A percentile compares a stretch with the other conserved stretches of the same genome.
Evolutionary conservation across 495 filamentous ascomycete genomes (phyloP).

Genomic region (Trichoderma reesei): DNA sequence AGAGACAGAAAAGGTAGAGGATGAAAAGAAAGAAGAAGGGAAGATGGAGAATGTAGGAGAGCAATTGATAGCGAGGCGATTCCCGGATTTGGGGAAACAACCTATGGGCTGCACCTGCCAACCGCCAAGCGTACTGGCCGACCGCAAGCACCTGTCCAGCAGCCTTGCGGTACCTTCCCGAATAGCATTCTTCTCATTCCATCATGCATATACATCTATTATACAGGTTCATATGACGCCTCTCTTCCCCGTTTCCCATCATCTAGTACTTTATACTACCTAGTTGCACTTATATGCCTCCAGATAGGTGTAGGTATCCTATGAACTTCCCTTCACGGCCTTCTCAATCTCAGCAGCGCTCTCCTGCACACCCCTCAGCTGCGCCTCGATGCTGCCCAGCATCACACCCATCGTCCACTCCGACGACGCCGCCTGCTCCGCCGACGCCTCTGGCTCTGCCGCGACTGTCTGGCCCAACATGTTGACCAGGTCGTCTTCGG

Average conservation of each 20-base stretch:
- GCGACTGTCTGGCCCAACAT: slow-evolving; percentile 1
- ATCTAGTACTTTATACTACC: background rate
- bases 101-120: too few species aligned
- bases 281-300: too few species aligned
- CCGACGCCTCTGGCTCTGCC: background rate
- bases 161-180: too few species aligned
- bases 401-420: background rate
- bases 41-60: background rate
- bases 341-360: slow-evolving; percentile 1
- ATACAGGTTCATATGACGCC: background rate
- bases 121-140: too few species aligned
- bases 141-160: too few species aligned
- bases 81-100: too few species aligned
- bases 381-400: slow-evolving; percentile 9
- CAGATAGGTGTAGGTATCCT: background rate
- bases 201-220: slow-evolving; percentile 5
- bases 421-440: background rate
- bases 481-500: background rate
- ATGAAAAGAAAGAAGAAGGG: background rate
- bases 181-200: background rate
- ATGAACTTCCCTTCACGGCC: background rate
- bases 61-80: background rate
- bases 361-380: background rate
- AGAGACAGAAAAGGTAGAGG: background rate
- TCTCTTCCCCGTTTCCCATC: background rate